Percentiles rank a stretch among this genome's conserved stretches.
phyloP scores from a whole-genome alignment of 768 basidiomycete species.

The Termitomyces sp. region DNA sequence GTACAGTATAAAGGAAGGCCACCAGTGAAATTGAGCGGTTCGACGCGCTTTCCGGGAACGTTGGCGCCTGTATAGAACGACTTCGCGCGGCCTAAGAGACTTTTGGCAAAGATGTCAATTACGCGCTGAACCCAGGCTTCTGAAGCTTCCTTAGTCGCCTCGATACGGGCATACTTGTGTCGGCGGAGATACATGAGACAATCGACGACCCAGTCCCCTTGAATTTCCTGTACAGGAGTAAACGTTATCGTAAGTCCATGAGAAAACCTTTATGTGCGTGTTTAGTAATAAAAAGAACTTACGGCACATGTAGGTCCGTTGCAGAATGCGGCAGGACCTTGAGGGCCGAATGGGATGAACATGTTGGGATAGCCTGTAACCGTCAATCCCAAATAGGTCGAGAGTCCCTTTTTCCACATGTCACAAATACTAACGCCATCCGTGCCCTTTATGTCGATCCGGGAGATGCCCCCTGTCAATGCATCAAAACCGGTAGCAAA shows the following conservation, averaged over 20 bases:
- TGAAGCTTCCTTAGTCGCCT: conserved; percentile 11
- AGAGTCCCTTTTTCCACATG: conserved; percentile 16
- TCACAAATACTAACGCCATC: conserved; percentile 15
- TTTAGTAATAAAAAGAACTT: not conserved
- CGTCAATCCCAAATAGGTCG: conserved; percentile 19
- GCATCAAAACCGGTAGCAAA: conserved; percentile 21
- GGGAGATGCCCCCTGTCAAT: conserved; percentile 17
- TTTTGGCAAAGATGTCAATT: conserved; percentile 7
- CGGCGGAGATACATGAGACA: conserved; percentile 14
- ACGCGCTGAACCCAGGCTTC: conserved; percentile 10
- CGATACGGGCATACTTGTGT: conserved; percentile 8
- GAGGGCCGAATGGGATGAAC: conserved; percentile 21
- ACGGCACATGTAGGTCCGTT: conserved; percentile 21
- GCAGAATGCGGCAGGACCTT: conserved; percentile 19
- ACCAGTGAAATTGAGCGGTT: conserved; percentile 19
- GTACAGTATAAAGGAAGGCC: conserved; percentile 16
- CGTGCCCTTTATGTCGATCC: conserved; percentile 15
- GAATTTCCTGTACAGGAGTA: conserved; percentile 14
- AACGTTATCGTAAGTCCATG: not conserved
- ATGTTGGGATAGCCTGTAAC: conserved; percentile 18
- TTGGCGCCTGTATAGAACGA: conserved; percentile 23
- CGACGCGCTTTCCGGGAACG: conserved; percentile 17
- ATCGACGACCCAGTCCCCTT: conserved; percentile 19
- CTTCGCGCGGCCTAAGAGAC: conserved; percentile 15
- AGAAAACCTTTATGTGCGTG: not conserved